Percentiles rank a stretch among this genome's conserved stretches.
phyloP scores from a whole-genome alignment of 345 rosid species.

The Cardamine resedifolia region DNA sequence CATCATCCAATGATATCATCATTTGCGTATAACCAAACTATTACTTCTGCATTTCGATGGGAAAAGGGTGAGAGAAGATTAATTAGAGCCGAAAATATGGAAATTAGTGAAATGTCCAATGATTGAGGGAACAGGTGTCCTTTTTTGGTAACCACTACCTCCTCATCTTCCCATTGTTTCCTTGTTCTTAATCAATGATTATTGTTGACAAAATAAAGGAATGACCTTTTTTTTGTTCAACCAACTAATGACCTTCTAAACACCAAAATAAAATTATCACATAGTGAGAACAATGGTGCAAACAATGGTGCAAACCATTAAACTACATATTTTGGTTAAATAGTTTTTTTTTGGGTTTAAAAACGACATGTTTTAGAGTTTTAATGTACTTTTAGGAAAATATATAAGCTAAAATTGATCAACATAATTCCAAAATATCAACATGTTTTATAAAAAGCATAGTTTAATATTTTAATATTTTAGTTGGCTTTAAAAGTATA shows the following conservation, averaged over 20 bases:
- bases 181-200: background rate
- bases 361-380: background rate
- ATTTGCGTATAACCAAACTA: background rate
- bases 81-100: constrained; percentile 26
- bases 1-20: too few species aligned
- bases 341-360: too few species aligned
- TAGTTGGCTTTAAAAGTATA: background rate
- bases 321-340: background rate
- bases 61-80: background rate
- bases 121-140: constrained; percentile 22
- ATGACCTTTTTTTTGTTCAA: background rate
- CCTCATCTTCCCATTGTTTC: background rate
- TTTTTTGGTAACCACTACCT: constrained; percentile 15
- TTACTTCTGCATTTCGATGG: background rate
- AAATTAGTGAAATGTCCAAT: constrained; percentile 26
- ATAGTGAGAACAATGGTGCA: background rate
- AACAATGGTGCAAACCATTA: background rate
- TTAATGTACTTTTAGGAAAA: background rate
- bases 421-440: background rate
- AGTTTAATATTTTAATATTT: background rate
- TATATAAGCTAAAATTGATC: background rate
- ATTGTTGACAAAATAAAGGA: background rate
- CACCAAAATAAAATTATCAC: background rate
- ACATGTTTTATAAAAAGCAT: background rate
- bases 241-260: background rate